Conservation (phyloP, 2,329 filamentous ascomycete genomes). For the Exophiala sideris region DNA sequence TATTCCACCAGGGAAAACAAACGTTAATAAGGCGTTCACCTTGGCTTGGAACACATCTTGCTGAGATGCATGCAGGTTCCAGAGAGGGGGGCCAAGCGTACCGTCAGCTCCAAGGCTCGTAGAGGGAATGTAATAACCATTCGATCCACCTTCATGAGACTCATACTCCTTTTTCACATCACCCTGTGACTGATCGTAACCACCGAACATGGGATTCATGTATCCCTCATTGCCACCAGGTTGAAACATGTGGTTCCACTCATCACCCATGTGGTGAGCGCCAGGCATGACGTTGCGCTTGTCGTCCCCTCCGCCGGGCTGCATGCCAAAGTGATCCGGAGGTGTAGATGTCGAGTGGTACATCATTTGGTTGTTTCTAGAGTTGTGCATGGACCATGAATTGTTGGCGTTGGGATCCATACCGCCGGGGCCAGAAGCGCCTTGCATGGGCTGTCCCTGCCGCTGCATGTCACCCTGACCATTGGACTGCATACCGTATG, state of each 20-base stretch:
- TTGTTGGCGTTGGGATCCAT: constrained; percentile 24
- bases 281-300: constrained; percentile 56
- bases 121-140: constrained; percentile 47
- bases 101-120: constrained; percentile 46
- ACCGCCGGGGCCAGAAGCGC: constrained; percentile 16
- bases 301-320: constrained; percentile 32
- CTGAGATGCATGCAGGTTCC: constrained; percentile 48
- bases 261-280: constrained; percentile 53
- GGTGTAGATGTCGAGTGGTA: constrained; percentile 26
- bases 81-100: constrained; percentile 45
- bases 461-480: constrained; percentile 26
- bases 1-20: constrained; percentile 57
- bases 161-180: constrained; percentile 54
- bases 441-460: constrained; percentile 25
- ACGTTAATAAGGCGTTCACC: constrained; percentile 51
- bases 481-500: constrained; percentile 24
- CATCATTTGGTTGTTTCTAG: constrained; percentile 37
- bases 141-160: constrained; percentile 46
- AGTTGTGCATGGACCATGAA: constrained; percentile 45
- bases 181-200: constrained; percentile 66
- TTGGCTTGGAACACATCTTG: constrained; percentile 46
- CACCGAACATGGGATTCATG: constrained; percentile 60
- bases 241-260: constrained; percentile 78
- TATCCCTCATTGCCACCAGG: constrained; percentile 65
- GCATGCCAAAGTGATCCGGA: constrained; percentile 28